Conservation (phyloP, 2,329 filamentous ascomycete genomes). For the Trichoderma brevicompactum region DNA sequence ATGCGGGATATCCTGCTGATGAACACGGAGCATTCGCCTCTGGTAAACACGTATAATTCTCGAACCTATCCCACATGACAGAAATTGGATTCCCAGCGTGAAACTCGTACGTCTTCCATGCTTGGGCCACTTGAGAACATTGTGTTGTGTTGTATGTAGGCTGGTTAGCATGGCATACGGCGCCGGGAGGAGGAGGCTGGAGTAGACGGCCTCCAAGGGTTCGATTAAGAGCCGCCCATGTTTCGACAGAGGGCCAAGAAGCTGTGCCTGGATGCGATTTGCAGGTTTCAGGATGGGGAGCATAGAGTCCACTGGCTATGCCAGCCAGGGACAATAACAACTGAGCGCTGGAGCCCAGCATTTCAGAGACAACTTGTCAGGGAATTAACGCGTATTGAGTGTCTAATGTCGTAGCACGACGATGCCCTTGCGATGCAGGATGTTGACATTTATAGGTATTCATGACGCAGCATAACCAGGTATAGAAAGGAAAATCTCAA, state of each 20-base stretch:
- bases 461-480: too few species aligned
- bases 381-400: neutral
- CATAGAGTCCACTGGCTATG: neutral
- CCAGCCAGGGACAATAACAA: conserved; percentile 9
- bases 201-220: conserved; percentile 50
- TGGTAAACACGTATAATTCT: conserved; percentile 57
- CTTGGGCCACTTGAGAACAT: conserved; percentile 38
- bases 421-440: neutral
- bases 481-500: neutral
- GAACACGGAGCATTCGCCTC: conserved; percentile 43
- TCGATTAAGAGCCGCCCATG: conserved; percentile 53
- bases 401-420: too few species aligned
- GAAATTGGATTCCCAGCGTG: conserved; percentile 41
- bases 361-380: neutral
- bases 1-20: conserved; percentile 42
- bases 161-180: conserved; percentile 39
- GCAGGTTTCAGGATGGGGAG: conserved; percentile 39
- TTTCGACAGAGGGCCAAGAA: conserved; percentile 52
- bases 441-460: neutral
- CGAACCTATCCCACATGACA: conserved; percentile 48
- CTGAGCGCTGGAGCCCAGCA: neutral
- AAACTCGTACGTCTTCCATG: conserved; percentile 39
- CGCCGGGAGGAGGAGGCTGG: conserved; percentile 45
- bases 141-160: conserved; percentile 35
- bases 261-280: conserved; percentile 53